Evolutionary conservation across 2,329 filamentous ascomycete genomes (phyloP).

Genomic region (Eutypa lata): DNA sequence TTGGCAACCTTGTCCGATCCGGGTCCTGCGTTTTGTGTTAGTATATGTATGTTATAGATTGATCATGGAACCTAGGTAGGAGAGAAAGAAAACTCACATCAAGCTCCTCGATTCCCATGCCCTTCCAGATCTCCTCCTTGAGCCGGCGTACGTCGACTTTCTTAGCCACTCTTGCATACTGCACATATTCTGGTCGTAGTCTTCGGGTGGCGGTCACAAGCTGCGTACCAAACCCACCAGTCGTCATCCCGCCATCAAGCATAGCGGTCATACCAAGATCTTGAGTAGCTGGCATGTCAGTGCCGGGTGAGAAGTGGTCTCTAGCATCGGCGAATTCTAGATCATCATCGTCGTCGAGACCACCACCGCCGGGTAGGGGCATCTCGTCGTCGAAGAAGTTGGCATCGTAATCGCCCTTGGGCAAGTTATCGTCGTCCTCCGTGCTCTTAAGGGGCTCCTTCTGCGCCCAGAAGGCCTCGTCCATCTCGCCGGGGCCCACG

Average conservation of each 20-base stretch:
- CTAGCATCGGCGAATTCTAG: constrained; percentile 75
- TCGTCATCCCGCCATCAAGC: constrained; percentile 49
- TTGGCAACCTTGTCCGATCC: constrained; percentile 27
- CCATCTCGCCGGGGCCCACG: constrained; percentile 72
- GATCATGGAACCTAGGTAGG: background rate
- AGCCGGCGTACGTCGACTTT: constrained; percentile 67
- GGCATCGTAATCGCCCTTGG: constrained; percentile 84
- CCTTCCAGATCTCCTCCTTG: constrained; percentile 70
- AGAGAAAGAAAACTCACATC: constrained; percentile 39
- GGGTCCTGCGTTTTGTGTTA: constrained; percentile 15
- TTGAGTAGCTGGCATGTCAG: constrained; percentile 47
- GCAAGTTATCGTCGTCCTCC: constrained; percentile 50
- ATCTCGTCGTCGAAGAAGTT: constrained; percentile 93
- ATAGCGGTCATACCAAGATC: constrained; percentile 47
- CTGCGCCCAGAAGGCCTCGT: constrained; percentile 93
- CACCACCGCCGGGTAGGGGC: constrained; percentile 59
- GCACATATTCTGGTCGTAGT: constrained; percentile 64
- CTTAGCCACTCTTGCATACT: constrained; percentile 68
- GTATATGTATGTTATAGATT: constrained; percentile 6
- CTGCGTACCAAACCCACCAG: constrained; percentile 59
- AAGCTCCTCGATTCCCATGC: constrained; percentile 55
- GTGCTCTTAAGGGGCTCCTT: constrained; percentile 48
- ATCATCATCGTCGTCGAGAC: constrained; percentile 64
- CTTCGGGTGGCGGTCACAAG: constrained; percentile 63
- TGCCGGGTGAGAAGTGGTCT: constrained; percentile 71